Base-by-base conservation (phyloP, 768 basidiomycete genomes). In the Termitomyces bulborhizus region DNA sequence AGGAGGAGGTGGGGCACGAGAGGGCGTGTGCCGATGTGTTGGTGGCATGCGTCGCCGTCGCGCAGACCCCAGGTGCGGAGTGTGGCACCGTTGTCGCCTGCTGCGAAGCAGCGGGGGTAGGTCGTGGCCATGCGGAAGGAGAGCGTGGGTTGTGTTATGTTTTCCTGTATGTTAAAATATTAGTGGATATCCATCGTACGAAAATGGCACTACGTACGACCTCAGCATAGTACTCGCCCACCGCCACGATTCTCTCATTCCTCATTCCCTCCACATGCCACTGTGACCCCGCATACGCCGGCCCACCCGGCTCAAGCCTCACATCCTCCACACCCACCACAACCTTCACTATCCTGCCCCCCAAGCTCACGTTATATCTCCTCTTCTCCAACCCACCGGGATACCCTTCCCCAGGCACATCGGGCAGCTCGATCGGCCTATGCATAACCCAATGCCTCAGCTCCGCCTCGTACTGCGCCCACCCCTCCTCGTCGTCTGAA, bases 251-350 rank as follows among this genome's bases (percentile, higher is more conserved):
- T 6, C 74, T 68, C 58, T 83, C 80, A 53, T 77, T 78, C 54
- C 71, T 63, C 78, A 80, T 80, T 36, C 80, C 80, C 62, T 77
- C 76, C 16, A 79, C 78, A 45, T 75, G 76, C 79, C 80, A 82
- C 13, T 63, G 63, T 11, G 70, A 66, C 1, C 70, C 75, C 4
- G 62, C 53, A 61, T 69, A 75, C 8, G 49, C 48, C 6, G 71
- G 67, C 6, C 63, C 66, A 18, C 67, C 68, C 11, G 76, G 73
- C 53, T 65, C 59, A 15, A 81, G 67, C 11, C 63, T 57, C 12
- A 74, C 72, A 37, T 80, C 73, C 1, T 68, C 70, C 1, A 76
- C 68, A 13, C 69, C 65, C 9, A 77, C 65, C 15, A 82, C 64
- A 34, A 81, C 66, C 60, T 80, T 77, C 6, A 81, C 53, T 2